Evolutionary conservation across 2,329 filamentous ascomycete genomes (phyloP), one percentile per base, ranked within the genome.

Genomic region (Phyllosticta citribraziliensis): DNA sequence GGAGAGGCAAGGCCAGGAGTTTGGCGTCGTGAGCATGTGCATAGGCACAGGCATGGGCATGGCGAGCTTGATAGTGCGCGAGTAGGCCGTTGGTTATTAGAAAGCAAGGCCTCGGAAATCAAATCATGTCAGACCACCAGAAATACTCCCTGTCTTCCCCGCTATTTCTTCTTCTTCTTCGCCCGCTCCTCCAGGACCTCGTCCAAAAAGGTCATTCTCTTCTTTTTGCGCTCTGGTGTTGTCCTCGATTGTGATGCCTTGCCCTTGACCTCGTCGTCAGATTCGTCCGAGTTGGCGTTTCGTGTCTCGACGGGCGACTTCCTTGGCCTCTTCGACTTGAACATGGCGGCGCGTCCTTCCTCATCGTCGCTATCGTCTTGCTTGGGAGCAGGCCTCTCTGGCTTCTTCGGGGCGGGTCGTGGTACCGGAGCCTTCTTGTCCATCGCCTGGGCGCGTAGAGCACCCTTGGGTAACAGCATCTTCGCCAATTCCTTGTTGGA

Each of bases 21-120:
- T 96, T 55, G 91, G 92, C 66, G 89, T 96, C 53, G 84, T 96
- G 61, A 94, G 88, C 69, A 96, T 97, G 89, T 97, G 92, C 73
- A 78, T 80, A 66, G 79, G 79, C 2, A 80, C 79, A 19, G 74
- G 74, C 0, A 81, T 81, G 79, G 79, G 79, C 0, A 80, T 80
- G 78, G 79, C 79, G 40, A 47, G 40, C n/a, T 47, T 47, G 14
- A 47, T 47, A 47, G 40, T 47, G 40, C 52, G 52, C 55, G 35
- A 53, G 52, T 24, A 53, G 40, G 40, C 40, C 40, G 8, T 19
- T 14, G 5, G 14, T 47, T 14, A n/a, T n/a, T 47, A 47, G 40
- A 47, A 47, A 47, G 40, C 40, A 47, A 6, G 14, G n/a, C 40
- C 40, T 47, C n/a, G 40, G 40, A n/a, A n/a, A 47, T 47, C 52